Conservation (phyloP, 1,139 yeast genomes). For the Pneumocystis murina region DNA sequence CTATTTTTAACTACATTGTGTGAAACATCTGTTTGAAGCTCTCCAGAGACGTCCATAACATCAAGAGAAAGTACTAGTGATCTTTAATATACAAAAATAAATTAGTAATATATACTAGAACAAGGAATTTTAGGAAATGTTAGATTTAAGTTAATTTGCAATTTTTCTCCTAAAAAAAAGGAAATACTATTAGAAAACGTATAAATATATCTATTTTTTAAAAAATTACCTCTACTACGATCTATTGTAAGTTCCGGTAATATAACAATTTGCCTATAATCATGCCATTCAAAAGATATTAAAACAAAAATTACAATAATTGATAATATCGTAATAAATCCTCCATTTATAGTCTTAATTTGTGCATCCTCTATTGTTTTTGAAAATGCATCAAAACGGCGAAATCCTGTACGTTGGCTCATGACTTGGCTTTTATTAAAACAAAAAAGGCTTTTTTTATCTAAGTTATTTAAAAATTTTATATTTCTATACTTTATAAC, state of each 20-base stretch:
- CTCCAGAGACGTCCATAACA: slow-evolving; percentile 76
- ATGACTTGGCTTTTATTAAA: background rate
- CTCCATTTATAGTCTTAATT: slow-evolving; percentile 78
- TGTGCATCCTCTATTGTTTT: slow-evolving; percentile 90
- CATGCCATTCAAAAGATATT: slow-evolving; percentile 58
- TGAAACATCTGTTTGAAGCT: slow-evolving; percentile 55
- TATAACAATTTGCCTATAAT: slow-evolving; percentile 50
- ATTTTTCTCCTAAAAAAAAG: slow-evolving; percentile 29
- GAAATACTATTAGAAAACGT: background rate
- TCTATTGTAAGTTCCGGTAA: slow-evolving; percentile 82
- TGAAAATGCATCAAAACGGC: slow-evolving; percentile 67
- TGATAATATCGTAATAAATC: slow-evolving; percentile 66
- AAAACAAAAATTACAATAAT: slow-evolving; percentile 45
- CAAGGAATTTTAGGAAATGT: slow-evolving; percentile 79
- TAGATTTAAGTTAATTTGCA: slow-evolving; percentile 68
- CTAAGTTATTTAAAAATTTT: background rate
- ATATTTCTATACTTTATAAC: background rate
- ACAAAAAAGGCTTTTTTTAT: background rate
- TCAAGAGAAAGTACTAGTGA: slow-evolving; percentile 34
- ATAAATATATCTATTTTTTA: background rate
- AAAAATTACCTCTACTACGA: slow-evolving; percentile 44
- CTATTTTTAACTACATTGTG: slow-evolving; percentile 63
- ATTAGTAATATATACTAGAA: slow-evolving; percentile 26
- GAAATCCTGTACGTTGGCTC: slow-evolving; percentile 6
- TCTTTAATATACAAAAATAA: background rate